Evolutionary conservation across 768 basidiomycete species (phyloP), one percentile per base, ranked within the genome.

Genomic region (Tremella mesenterica): DNA sequence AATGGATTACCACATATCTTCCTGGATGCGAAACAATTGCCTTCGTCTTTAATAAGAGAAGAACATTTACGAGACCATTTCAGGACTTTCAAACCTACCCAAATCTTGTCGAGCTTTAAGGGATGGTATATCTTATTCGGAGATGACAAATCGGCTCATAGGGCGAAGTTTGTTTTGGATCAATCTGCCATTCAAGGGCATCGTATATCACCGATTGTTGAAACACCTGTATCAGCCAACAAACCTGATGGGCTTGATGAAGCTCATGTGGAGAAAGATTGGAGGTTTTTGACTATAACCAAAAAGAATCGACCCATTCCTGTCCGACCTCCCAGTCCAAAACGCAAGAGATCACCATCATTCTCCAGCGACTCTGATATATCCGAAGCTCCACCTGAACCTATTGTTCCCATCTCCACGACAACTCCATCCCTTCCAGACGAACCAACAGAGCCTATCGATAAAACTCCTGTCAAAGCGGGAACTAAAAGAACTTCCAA

Each of bases 41-140:
- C 70, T 7, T 25, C 44, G 3, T 50, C 43, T 1, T 28, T 50
- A 13, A 33, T 38, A 20, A 45, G 56, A 52, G 85, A 86, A 65
- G 82, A 81, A 30, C 83, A 85, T 56, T 81, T 91, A n/a, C 67
- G 73, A 56, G 75, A 71, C 52, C 85, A 85, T 62, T 84, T 89
- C 66, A 77, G 78, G 31, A 80, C 78, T 45, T 88, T 88, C 73
- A 77, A 81, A 57, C 79, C 85, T 18, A 81, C 88, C 44, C 52
- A 88, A 85, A 78, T 91, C 25, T 75, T 89, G 1, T 80, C 81
- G 57, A 85, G 86, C 68, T 79, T 80, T 47, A 73, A 75, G 1
- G 85, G 83, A 9, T 85, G 87, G 78, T 92, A 90, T 66, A 79
- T 91, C 58, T 85, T 88, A 3, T 96, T 95, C 69, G 65, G 75